Conservation (phyloP, 192 early-diverging fungal genomes). For the Irineochytrium annulatum region DNA sequence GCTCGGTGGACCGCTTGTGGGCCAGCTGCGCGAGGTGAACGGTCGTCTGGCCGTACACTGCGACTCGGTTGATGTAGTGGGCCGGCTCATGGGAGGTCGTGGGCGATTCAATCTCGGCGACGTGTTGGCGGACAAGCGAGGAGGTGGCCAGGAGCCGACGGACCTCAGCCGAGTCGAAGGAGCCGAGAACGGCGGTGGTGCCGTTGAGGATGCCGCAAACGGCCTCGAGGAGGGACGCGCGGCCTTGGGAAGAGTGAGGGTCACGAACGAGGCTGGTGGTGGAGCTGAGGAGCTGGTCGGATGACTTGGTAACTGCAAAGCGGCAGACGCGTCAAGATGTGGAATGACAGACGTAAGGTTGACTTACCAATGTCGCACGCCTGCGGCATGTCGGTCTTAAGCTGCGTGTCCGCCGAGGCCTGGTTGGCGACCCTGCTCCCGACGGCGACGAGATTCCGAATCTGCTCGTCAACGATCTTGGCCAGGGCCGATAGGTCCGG, state of each 20-base stretch:
- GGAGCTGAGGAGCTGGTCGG: conserved; percentile 33
- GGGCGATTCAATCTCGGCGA: conserved; percentile 20
- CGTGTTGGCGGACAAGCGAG: conserved; percentile 4
- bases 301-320: conserved; percentile 37
- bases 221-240: conserved; percentile 36
- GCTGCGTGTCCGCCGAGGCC: conserved; percentile 29
- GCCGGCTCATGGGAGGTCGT: no score
- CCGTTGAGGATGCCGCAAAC: conserved; percentile 51
- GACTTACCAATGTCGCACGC: conserved; percentile 33
- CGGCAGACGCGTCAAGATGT: not conserved
- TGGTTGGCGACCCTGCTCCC: conserved; percentile 32
- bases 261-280: conserved; percentile 31
- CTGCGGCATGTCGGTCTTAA: conserved; percentile 39
- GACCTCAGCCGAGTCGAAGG: conserved; percentile 47
- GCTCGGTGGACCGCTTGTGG: conserved; percentile 32
- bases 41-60: conserved; percentile 23
- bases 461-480: conserved; percentile 37
- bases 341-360: not conserved
- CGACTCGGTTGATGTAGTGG: conserved; percentile 3
- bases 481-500: conserved; percentile 43
- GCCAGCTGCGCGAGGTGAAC: conserved; percentile 32
- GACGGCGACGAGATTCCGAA: conserved; percentile 36
- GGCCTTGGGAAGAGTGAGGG: conserved; percentile 36
- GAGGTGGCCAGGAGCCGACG: conserved; percentile 35
- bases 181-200: conserved; percentile 39